Conservation (phyloP, 2,329 filamentous ascomycete genomes). For the Endothia cerciana region DNA sequence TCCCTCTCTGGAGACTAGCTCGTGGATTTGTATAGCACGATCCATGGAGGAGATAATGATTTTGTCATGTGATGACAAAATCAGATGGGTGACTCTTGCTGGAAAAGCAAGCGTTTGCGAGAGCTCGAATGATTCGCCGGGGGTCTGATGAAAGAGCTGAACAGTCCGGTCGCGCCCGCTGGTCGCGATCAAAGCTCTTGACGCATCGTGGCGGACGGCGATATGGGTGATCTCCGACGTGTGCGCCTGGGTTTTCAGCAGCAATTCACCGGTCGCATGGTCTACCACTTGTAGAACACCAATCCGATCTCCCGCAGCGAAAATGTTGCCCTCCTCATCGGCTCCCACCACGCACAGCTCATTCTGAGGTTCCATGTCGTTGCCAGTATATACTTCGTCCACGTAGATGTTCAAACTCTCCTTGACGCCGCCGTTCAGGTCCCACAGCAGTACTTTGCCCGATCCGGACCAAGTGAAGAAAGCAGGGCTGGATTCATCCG, state of each 20-base stretch:
- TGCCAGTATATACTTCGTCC: slow-evolving; percentile 60
- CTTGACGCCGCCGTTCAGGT: slow-evolving; percentile 69
- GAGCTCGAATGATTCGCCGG: slow-evolving; percentile 67
- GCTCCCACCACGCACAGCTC: slow-evolving; percentile 64
- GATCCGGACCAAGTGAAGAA: slow-evolving; percentile 90
- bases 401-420: slow-evolving; percentile 68
- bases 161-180: slow-evolving; percentile 90
- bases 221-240: slow-evolving; percentile 83
- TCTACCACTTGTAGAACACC: slow-evolving; percentile 79
- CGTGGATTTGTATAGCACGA: slow-evolving; percentile 81
- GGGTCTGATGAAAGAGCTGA: slow-evolving; percentile 76
- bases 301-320: slow-evolving; percentile 84
- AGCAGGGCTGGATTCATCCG: slow-evolving; percentile 65
- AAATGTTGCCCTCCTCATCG: slow-evolving; percentile 63
- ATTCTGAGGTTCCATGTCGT: slow-evolving; percentile 58
- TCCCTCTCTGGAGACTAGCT: slow-evolving; percentile 71
- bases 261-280: slow-evolving; percentile 60
- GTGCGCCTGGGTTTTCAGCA: slow-evolving; percentile 82
- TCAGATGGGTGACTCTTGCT: slow-evolving; percentile 74
- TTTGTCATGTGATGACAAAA: slow-evolving; percentile 75
- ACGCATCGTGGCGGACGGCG: slow-evolving; percentile 67
- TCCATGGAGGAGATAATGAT: slow-evolving; percentile 88
- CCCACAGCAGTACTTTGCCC: slow-evolving; percentile 84
- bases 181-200: slow-evolving; percentile 72
- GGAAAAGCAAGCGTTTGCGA: slow-evolving; percentile 94